Conservation (phyloP, 345 rosid genomes). For the Euphorbia pulcherrima region DNA sequence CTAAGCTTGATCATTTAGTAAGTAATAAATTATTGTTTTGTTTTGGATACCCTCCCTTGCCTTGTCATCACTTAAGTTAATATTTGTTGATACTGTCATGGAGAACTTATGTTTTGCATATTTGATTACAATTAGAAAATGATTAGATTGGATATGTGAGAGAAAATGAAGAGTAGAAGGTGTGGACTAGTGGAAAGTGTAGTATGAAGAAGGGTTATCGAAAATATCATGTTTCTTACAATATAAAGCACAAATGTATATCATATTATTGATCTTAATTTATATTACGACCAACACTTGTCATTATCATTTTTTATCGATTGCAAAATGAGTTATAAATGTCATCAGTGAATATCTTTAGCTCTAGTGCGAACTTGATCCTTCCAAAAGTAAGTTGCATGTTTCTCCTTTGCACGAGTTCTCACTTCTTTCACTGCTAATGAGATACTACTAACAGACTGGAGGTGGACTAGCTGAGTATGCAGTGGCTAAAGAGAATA, state of each 20-base stretch:
- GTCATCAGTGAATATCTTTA: too few species aligned
- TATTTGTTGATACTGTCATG: background rate
- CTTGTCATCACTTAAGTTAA: background rate
- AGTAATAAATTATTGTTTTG: conserved; percentile 15
- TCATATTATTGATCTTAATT: too few species aligned
- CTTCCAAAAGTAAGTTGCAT: too few species aligned
- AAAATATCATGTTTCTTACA: background rate
- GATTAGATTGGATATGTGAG: background rate
- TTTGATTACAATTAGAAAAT: background rate
- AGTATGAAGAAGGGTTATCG: background rate
- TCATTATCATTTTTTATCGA: too few species aligned
- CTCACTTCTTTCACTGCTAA: background rate
- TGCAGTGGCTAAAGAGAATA: conserved; percentile 21
- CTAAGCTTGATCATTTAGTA: conserved; percentile 44
- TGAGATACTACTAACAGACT: conserved; percentile 2
- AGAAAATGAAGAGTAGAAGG: background rate
- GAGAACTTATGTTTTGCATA: background rate
- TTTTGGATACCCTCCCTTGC: background rate
- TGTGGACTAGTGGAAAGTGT: background rate
- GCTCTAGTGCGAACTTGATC: too few species aligned
- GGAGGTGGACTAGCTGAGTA: conserved; percentile 30
- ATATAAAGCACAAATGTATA: background rate
- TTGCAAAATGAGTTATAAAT: too few species aligned
- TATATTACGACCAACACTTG: too few species aligned
- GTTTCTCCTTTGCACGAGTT: too few species aligned